Percentiles rank a stretch among this genome's conserved stretches.
Conservation (phyloP, 768 basidiomycete species). For the Podaxis sp. region DNA sequence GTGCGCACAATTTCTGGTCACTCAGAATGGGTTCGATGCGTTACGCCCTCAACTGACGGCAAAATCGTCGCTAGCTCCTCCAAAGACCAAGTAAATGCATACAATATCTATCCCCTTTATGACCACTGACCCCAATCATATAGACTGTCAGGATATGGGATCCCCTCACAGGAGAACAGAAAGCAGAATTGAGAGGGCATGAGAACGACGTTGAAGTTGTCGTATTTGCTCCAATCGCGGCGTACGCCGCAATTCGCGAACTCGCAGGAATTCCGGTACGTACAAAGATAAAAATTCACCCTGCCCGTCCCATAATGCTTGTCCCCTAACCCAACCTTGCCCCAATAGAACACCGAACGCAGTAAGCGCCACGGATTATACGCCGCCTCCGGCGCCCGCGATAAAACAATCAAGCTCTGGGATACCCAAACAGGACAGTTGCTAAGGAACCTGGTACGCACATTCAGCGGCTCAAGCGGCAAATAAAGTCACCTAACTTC, state of each 20-base stretch:
- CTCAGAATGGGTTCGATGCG: slow-evolving; percentile 81
- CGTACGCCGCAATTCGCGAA: slow-evolving; percentile 76
- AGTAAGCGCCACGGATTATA: slow-evolving; percentile 54
- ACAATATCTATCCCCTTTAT: slow-evolving; percentile 2
- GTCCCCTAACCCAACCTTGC: neutral
- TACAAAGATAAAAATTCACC: slow-evolving; percentile 7
- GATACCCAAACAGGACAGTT: slow-evolving; percentile 82
- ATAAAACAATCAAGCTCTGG: slow-evolving; percentile 93
- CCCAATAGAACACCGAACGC: slow-evolving; percentile 48
- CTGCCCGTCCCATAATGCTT: slow-evolving; percentile 2
- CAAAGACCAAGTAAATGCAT: slow-evolving; percentile 73
- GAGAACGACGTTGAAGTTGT: slow-evolving; percentile 84
- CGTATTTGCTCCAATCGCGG: slow-evolving; percentile 74
- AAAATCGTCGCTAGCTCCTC: slow-evolving; percentile 76
- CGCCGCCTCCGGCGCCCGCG: slow-evolving; percentile 81
- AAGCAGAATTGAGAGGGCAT: slow-evolving; percentile 83
- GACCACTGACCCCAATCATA: slow-evolving; percentile 19
- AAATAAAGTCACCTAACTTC: neutral
- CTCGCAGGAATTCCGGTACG: slow-evolving; percentile 69
- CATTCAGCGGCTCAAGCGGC: neutral
- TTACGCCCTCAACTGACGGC: slow-evolving; percentile 68
- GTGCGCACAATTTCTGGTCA: slow-evolving; percentile 76
- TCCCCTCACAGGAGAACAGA: slow-evolving; percentile 67
- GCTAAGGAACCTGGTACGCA: slow-evolving; percentile 67
- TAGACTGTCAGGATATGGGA: slow-evolving; percentile 83